Base-by-base conservation (phyloP, 495 filamentous ascomycete species). In the Echria macrotheca region DNA sequence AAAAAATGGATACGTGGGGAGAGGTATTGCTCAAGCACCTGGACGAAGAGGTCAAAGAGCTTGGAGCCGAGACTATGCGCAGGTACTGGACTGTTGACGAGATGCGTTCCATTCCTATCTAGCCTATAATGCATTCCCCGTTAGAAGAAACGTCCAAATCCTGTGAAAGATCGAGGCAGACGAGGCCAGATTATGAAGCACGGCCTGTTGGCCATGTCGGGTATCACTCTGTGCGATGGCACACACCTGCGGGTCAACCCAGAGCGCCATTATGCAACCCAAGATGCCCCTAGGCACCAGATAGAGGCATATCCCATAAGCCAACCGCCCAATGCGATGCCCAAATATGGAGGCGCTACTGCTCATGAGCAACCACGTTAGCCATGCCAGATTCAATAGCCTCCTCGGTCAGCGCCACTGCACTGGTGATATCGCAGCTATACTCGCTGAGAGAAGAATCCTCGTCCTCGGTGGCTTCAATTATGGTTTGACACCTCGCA, bases 51-150 rank as follows among this genome's bases (percentile, higher is more conserved):
- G 85, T 90, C 4, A 53, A 71, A 55, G 76, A 80, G 23, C 63
- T 91, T 3, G 75, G 78, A 4, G 85, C 89, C 36, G 87, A 93
- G 60, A 91, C 89, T 63, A 95, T 96, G 91, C 74, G 89, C 58
- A 80, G 76, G 57, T 89, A 84, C 65, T 96, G 88, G 87, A 83
- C 73, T 0, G 22, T 80, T 32, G 79, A 85, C 47, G 91, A 95
- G 72, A 84, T 96, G 69, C 73, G 68, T 60, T 56, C 68, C 32
- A 74, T 96, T 64, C 84, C 82, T 1, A 86, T 89, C 66, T 90
- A n/a, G n/a, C n/a, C n/a, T n/a, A n/a, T n/a, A n/a, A n/a, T n/a
- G n/a, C n/a, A n/a, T n/a, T n/a, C n/a, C n/a, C n/a, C n/a, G n/a
- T n/a, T n/a, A n/a, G n/a, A n/a, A n/a, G n/a, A n/a, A n/a, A n/a